Evolutionary conservation across 345 rosid species (phyloP).

Genomic region (Pelargonium nanum): DNA sequence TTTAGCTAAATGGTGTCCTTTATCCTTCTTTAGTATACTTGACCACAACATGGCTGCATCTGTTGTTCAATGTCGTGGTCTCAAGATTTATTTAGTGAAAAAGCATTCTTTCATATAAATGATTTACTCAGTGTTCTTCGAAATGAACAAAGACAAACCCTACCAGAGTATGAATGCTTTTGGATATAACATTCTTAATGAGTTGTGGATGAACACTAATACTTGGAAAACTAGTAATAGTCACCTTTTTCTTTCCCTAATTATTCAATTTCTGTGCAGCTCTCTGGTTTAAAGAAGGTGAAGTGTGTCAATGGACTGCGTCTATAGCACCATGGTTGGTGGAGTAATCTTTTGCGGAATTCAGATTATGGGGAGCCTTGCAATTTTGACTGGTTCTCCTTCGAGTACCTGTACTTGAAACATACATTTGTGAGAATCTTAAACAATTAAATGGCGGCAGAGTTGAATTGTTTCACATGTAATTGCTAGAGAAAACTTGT

Average conservation of each 20-base stretch:
- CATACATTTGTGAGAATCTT: background rate
- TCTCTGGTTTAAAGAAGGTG: constrained; percentile 90
- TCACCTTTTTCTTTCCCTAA: background rate
- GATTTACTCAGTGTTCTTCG: background rate
- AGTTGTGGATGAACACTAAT: too few species aligned
- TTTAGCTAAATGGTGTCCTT: too few species aligned
- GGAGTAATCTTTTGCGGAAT: constrained; percentile 30
- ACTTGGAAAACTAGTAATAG: too few species aligned
- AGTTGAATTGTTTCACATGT: too few species aligned
- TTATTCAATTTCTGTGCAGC: constrained; percentile 26
- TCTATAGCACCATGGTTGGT: constrained; percentile 66
- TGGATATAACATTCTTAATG: background rate
- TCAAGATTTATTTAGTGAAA: background rate
- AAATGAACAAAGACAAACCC: background rate
- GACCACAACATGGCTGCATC: background rate
- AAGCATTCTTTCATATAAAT: background rate
- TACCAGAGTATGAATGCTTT: background rate
- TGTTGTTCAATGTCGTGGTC: background rate
- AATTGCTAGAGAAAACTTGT: background rate
- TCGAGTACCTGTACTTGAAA: constrained; percentile 4
- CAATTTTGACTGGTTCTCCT: constrained; percentile 11
- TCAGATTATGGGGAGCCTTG: background rate
- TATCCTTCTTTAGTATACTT: too few species aligned
- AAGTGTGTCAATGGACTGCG: constrained; percentile 71
- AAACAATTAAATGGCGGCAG: too few species aligned